These are phyloP conservation scores for Ceratobasidium theobromae DNA, from an alignment of 1,284 basidiomycete genomes.

Conservation along the genomic window DNA sequence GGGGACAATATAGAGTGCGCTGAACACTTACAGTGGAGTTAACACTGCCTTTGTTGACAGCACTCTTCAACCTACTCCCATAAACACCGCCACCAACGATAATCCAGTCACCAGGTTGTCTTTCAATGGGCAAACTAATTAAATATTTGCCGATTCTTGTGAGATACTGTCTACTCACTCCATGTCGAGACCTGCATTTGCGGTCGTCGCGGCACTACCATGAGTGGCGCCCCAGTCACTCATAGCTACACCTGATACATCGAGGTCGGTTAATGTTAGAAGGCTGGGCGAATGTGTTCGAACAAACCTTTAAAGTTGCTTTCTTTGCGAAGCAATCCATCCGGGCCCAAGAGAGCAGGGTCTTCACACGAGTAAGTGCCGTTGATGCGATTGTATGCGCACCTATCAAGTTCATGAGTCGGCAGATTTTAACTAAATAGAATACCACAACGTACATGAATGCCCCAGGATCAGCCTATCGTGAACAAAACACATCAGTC, in stretches of 20 bases:
- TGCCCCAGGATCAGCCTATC: constrained; percentile 27
- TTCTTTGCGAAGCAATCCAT: constrained; percentile 21
- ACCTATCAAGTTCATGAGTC: not conserved
- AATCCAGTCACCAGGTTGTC: constrained; percentile 36
- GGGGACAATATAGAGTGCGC: not conserved
- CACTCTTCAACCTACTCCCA: constrained; percentile 20
- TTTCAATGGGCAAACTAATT: too few species aligned
- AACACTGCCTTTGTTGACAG: constrained; percentile 31
- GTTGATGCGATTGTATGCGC: constrained; percentile 33
- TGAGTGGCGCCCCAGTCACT: constrained; percentile 35
- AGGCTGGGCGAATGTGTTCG: not conserved
- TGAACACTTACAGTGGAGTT: constrained; percentile 3
- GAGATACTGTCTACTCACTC: too few species aligned
- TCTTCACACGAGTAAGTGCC: constrained; percentile 33
- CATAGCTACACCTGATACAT: constrained; percentile 23
- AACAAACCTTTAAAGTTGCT: constrained; percentile 15
- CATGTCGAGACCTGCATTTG: constrained; percentile 35
- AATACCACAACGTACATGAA: constrained; percentile 1
- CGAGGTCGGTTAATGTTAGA: not conserved
- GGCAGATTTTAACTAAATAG: not conserved
- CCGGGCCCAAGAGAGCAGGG: constrained; percentile 18
- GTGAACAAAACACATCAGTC: not conserved
- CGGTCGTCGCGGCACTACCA: constrained; percentile 28
- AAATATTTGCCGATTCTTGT: too few species aligned
- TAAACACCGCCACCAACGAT: constrained; percentile 35